These are phyloP conservation scores for Pichia sp. DNA, from an alignment of 1,139 yeast species.

Conservation along the genomic window DNA sequence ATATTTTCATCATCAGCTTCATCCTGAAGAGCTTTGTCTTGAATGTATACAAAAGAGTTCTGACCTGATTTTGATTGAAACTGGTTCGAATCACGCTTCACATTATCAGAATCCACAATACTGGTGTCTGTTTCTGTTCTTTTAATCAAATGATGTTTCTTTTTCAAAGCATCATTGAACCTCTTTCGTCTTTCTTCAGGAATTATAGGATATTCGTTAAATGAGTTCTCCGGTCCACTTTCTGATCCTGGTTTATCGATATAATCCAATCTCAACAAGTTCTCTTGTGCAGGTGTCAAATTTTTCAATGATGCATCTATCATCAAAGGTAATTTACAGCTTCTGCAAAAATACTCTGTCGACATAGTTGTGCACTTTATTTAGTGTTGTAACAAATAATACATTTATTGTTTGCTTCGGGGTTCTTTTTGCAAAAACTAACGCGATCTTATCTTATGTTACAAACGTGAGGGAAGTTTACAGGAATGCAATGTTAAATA, in stretches of 20 bases:
- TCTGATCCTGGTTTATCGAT: conserved; percentile 21
- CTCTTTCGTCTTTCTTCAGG: conserved; percentile 24
- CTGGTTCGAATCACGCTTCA: not conserved
- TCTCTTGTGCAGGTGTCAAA: conserved; percentile 46
- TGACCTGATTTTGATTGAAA: not conserved
- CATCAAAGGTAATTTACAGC: conserved; percentile 51
- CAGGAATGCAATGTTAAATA: not conserved
- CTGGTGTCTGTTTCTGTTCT: not conserved
- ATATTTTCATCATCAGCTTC: conserved; percentile 1
- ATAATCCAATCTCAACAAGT: conserved; percentile 33
- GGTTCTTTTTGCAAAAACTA: not conserved
- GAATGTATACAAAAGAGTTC: conserved; percentile 10
- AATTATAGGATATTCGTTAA: conserved; percentile 25
- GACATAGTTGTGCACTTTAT: not conserved
- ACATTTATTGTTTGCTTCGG: too few relatives aligned
- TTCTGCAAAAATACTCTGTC: conserved; percentile 38
- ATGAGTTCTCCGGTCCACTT: conserved; percentile 18
- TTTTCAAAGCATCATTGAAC: conserved; percentile 24
- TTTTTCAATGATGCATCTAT: conserved; percentile 49
- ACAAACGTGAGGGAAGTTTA: too few relatives aligned
- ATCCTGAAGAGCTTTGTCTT: conserved; percentile 8
- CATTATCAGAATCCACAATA: not conserved
- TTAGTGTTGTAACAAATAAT: not conserved
- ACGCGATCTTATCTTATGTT: too few relatives aligned
- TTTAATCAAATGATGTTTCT: conserved; percentile 12